phyloP scores from a whole-genome alignment of 2,329 filamentous ascomycete species.

The Podosphaera xanthii region DNA sequence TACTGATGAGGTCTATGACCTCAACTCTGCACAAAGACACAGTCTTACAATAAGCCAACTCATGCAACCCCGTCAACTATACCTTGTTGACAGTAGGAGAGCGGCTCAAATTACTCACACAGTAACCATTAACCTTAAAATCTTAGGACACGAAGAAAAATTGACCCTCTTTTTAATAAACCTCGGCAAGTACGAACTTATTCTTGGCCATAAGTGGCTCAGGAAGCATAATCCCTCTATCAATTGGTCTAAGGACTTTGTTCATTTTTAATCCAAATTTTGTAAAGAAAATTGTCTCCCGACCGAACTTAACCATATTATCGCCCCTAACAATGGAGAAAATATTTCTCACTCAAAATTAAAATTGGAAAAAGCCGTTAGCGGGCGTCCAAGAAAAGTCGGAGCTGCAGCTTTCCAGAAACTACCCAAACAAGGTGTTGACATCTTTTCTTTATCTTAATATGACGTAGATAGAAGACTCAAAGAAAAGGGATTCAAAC shows the following conservation, averaged over 20 bases:
- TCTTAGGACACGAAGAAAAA: neutral
- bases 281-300: neutral
- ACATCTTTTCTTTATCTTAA: neutral
- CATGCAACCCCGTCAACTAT: neutral
- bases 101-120: neutral
- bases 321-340: neutral
- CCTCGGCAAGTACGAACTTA: too few species aligned
- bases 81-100: neutral
- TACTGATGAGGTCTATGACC: neutral
- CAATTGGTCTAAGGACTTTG: neutral
- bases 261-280: neutral
- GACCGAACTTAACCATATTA: neutral
- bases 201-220: neutral
- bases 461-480: neutral
- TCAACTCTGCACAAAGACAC: conserved; percentile 1
- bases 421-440: neutral
- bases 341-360: neutral
- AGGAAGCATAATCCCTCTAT: neutral
- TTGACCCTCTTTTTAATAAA: neutral
- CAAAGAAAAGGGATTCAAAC: neutral
- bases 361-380: neutral
- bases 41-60: neutral
- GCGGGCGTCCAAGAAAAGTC: neutral
- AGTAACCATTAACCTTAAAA: neutral
- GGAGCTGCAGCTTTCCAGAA: neutral